Evolutionary conservation across 495 filamentous ascomycete genomes (phyloP), one percentile per base, ranked within the genome.

Genomic region (Xanthoparmelia taractica): DNA sequence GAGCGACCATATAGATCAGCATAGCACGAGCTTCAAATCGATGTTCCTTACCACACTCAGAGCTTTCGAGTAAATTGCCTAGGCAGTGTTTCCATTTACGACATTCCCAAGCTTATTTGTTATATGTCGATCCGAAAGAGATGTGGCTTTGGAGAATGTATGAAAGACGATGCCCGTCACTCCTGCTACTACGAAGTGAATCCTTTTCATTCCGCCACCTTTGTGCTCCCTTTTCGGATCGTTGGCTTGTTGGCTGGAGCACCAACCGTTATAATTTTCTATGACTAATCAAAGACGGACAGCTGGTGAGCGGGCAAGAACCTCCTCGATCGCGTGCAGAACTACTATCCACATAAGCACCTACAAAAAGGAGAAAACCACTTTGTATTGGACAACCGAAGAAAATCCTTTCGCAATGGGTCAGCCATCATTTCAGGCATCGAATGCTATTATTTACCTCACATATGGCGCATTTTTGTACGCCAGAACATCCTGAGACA

Each of bases 391-490:
- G 12, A n/a, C 8, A 12, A 13, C 25, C 43, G 37, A 41, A 41
- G 31, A 0, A 41, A n/a, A n/a, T n/a, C 11, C 1, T 40, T 15
- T 36, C 43, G 20, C 34, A 31, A 90, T 90, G 87, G 86, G 86
- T 23, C 80, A 86, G 64, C 86, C 85, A 63, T 88, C 87, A 0
- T 81, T 77, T 38, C 76, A 80, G 76, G 86, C 85, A 69, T 90
- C 88, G 18, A 87, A 91, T 75, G 86, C 86, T 70, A 77, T 91
- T 62, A 86, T 91, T 69, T 91, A 90, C 68, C 72, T 86, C 25
- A 87, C 87, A 31, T 91, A 90, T 75, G 84, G 77, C 34, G 75
- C 78, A 25, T 91, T 91, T 71, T 73, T 91, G 88, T 91, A 75
- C 65, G 84, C 63, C 27, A 33, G 33, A 43, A 41, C 41, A 18